phyloP scores from a whole-genome alignment of 352 stramenopile genomes.

The Phytophthora pistaciae region DNA sequence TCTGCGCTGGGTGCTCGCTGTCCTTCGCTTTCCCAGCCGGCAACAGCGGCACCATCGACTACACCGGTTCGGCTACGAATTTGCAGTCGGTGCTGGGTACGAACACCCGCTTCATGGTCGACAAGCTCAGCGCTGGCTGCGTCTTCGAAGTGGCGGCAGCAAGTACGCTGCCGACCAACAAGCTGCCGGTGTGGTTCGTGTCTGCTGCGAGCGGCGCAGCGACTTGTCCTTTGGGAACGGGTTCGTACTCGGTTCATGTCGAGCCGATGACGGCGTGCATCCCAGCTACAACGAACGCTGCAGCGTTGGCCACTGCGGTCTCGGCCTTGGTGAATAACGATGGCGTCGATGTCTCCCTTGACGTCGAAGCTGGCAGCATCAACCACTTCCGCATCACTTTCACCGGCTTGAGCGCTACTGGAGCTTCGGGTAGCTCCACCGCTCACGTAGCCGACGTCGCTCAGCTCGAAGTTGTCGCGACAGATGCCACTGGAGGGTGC shows the following conservation, averaged over 20 bases:
- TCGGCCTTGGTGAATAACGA: conserved; percentile 60
- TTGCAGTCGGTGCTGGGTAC: conserved; percentile 79
- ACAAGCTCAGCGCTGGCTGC: conserved; percentile 54
- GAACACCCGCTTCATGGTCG: conserved; percentile 76
- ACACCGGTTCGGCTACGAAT: conserved; percentile 58
- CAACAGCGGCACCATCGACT: conserved; percentile 64
- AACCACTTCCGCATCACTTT: conserved; percentile 91
- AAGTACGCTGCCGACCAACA: conserved; percentile 38
- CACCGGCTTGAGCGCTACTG: conserved; percentile 71
- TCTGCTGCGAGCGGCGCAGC: conserved; percentile 10
- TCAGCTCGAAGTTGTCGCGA: conserved; percentile 56
- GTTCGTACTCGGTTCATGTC: conserved; percentile 59
- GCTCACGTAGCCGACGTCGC: conserved; percentile 39
- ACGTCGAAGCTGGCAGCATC: conserved; percentile 48
- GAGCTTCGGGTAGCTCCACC: conserved; percentile 22
- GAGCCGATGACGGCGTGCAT: conserved; percentile 66
- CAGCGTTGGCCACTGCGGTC: conserved; percentile 42
- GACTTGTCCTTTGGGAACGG: conserved; percentile 47
- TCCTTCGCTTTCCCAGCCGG: conserved; percentile 32
- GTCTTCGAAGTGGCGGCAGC: conserved; percentile 63
- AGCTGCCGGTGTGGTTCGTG: conserved; percentile 49
- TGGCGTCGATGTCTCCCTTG: conserved; percentile 54
- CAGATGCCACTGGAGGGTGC: conserved; percentile 70
- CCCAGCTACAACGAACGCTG: conserved; percentile 35
- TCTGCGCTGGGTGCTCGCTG: conserved; percentile 54